Conservation (phyloP, 106 monocot species). For the Vanilla planifolia region DNA sequence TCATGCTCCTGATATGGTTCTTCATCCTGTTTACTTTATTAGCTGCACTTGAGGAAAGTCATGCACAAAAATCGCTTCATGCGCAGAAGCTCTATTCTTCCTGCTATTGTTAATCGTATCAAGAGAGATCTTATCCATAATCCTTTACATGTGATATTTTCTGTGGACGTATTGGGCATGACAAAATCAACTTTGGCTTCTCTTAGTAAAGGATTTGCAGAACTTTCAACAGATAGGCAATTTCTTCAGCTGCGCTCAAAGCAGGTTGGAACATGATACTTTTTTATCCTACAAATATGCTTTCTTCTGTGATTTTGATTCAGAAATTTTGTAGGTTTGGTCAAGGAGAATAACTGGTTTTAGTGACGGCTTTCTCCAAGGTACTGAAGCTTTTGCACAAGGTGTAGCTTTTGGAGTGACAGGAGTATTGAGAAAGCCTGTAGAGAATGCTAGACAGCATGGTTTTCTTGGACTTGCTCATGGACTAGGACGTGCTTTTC, state of each 20-base stretch:
- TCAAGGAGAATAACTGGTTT: constrained; percentile 96
- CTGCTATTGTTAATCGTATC: constrained; percentile 77
- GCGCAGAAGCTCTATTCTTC: constrained; percentile 69
- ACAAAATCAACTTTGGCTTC: constrained; percentile 96
- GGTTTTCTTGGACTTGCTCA: constrained; percentile 83
- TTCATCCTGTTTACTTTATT: constrained; percentile 7
- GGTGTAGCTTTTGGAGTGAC: constrained; percentile 97
- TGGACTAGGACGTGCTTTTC: constrained; percentile 79
- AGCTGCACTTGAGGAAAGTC: constrained; percentile 93
- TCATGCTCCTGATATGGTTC: background rate
- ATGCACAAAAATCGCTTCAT: constrained; percentile 72
- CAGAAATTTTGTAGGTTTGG: constrained; percentile 46
- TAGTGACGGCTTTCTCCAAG: constrained; percentile 95
- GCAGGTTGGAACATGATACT: constrained; percentile 39
- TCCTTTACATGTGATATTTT: constrained; percentile 93
- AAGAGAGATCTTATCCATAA: constrained; percentile 97
- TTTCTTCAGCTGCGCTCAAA: constrained; percentile 89
- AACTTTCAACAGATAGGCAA: constrained; percentile 94
- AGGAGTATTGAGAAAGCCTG: constrained; percentile 82
- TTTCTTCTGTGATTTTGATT: background rate
- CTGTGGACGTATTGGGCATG: constrained; percentile 93
- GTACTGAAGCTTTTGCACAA: constrained; percentile 97
- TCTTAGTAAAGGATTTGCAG: constrained; percentile 98
- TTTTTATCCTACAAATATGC: background rate
- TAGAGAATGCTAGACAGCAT: constrained; percentile 81